phyloP scores from a whole-genome alignment of 768 basidiomycete genomes.

The Suillus hirtellus region DNA sequence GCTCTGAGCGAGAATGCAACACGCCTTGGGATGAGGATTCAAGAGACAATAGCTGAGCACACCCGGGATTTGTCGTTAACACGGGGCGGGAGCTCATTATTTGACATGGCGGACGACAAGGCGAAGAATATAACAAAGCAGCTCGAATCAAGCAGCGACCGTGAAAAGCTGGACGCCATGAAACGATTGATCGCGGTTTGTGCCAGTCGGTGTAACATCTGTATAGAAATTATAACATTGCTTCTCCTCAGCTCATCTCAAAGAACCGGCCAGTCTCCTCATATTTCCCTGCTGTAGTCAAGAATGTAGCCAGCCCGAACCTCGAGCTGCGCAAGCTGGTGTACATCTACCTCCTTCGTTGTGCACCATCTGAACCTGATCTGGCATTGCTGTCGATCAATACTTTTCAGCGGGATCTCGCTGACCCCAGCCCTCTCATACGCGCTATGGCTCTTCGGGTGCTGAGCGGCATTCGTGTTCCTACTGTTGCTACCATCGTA shows the following conservation, averaged over 20 bases:
- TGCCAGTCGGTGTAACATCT: conserved; percentile 18
- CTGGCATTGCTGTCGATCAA: conserved; percentile 95
- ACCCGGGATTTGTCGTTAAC: conserved; percentile 69
- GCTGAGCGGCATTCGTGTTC: conserved; percentile 87
- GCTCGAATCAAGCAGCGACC: conserved; percentile 84
- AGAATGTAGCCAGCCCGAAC: conserved; percentile 91
- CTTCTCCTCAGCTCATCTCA: conserved; percentile 72
- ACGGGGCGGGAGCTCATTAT: conserved; percentile 54
- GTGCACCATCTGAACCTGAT: conserved; percentile 92
- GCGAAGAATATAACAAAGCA: conserved; percentile 80
- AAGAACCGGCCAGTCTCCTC: conserved; percentile 89
- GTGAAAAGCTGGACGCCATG: conserved; percentile 93
- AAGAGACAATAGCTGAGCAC: conserved; percentile 80
- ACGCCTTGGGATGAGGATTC: conserved; percentile 77
- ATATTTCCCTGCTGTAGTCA: conserved; percentile 96
- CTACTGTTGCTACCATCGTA: conserved; percentile 84
- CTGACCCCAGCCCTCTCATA: conserved; percentile 90
- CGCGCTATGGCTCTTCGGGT: conserved; percentile 96
- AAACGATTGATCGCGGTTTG: conserved; percentile 91
- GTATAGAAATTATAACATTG: conserved; percentile 10
- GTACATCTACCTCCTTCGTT: conserved; percentile 94
- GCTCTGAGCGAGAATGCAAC: conserved; percentile 78
- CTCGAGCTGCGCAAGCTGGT: conserved; percentile 96
- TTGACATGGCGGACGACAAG: conserved; percentile 79
- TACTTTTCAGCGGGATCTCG: conserved; percentile 96